Conservation (phyloP, 2,329 filamentous ascomycete genomes). For the Penicillium hesseltinei region DNA sequence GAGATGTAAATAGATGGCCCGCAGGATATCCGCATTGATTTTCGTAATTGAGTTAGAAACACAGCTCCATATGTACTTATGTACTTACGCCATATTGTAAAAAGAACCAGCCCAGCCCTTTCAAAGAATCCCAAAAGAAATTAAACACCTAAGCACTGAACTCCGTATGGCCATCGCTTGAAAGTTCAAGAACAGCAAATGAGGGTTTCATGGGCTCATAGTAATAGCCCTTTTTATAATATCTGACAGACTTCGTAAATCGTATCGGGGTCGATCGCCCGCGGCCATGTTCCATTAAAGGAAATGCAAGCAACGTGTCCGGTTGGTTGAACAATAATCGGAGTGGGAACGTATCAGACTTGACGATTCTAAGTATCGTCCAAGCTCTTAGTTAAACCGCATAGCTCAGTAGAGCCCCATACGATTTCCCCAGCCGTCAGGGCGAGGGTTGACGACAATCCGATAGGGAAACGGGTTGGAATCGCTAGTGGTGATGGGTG, state of each 20-base stretch:
- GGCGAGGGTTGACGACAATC: slow-evolving; percentile 82
- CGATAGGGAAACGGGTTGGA: slow-evolving; percentile 94
- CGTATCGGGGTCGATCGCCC: slow-evolving; percentile 3
- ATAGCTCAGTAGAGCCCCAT: slow-evolving; percentile 67
- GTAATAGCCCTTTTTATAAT: slow-evolving; percentile 1
- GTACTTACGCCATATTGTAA: background rate
- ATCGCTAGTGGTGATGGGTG: slow-evolving; percentile 88
- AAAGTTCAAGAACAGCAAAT: background rate
- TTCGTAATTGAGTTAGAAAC: background rate
- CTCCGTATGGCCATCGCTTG: background rate
- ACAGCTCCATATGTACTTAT: background rate
- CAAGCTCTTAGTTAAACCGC: background rate
- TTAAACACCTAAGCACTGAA: background rate
- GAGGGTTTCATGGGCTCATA: background rate
- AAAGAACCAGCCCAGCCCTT: background rate
- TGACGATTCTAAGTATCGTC: background rate
- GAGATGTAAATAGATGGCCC: background rate
- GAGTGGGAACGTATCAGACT: background rate
- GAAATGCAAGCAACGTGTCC: background rate
- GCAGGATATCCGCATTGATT: background rate
- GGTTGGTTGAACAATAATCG: slow-evolving; percentile 2
- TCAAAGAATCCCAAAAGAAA: background rate
- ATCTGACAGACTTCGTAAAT: background rate
- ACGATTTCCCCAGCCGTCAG: slow-evolving; percentile 73
- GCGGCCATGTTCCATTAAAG: background rate